These are phyloP conservation scores for Camelina hispida DNA, from an alignment of 345 rosid species.

Conservation along the genomic window DNA sequence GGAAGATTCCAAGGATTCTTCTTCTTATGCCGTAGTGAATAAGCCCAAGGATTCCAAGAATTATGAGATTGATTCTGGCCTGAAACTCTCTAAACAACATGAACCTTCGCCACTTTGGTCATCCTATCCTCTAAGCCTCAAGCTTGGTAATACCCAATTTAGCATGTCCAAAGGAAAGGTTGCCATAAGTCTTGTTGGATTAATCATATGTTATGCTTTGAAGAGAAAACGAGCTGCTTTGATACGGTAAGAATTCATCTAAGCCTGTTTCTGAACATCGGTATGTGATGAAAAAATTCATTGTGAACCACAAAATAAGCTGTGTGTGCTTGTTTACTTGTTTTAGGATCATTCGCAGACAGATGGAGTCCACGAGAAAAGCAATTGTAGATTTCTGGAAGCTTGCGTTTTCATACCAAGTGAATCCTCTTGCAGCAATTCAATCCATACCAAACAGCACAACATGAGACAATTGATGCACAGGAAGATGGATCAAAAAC, in stretches of 20 bases:
- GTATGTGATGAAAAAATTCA: conserved; percentile 13
- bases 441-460: conserved; percentile 62
- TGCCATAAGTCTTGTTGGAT: conserved; percentile 59
- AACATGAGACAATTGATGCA: conserved; percentile 29
- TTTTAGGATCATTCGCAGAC: conserved; percentile 61
- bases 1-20: conserved; percentile 41
- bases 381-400: conserved; percentile 78
- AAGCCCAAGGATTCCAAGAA: conserved; percentile 37
- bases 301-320: neutral
- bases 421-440: conserved; percentile 88
- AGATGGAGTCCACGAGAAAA: conserved; percentile 53
- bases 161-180: conserved; percentile 59
- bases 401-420: conserved; percentile 91
- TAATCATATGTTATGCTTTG: conserved; percentile 55
- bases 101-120: conserved; percentile 53
- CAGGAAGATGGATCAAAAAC: conserved; percentile 4
- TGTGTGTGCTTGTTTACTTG: conserved; percentile 3
- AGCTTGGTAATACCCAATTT: conserved; percentile 53
- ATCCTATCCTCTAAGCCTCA: conserved; percentile 62
- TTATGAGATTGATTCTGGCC: conserved; percentile 20
- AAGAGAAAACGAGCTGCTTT: conserved; percentile 61
- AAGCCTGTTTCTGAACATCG: neutral
- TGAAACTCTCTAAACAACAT: conserved; percentile 49
- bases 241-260: conserved; percentile 51
- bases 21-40: conserved; percentile 35